Percentiles rank a stretch among this genome's conserved stretches.
Evolutionary conservation across 2,329 filamentous ascomycete genomes (phyloP).

Genomic region (Fusarium albidum): DNA sequence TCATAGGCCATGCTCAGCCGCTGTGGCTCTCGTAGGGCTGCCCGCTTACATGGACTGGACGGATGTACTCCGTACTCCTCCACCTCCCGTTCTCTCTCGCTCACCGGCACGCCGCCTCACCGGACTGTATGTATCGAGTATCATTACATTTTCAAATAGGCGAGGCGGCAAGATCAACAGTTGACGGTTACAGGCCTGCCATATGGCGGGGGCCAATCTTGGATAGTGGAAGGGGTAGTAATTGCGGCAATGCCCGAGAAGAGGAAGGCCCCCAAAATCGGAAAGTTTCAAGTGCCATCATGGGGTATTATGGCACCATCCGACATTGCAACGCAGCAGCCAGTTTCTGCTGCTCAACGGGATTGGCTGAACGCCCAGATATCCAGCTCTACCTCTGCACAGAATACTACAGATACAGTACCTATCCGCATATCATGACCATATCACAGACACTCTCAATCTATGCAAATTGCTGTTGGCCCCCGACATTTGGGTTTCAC

Average conservation of each 20-base stretch:
- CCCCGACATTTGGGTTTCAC: constrained; percentile 7
- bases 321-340: constrained; percentile 3
- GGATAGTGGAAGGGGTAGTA: constrained; percentile 3
- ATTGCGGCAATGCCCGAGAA: neutral
- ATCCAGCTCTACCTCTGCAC: too few relatives aligned
- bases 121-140: neutral
- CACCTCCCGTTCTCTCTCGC: too few relatives aligned
- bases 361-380: too few relatives aligned
- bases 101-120: neutral
- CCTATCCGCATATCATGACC: neutral
- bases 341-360: too few relatives aligned
- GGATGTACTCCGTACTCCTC: neutral
- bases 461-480: constrained; percentile 11
- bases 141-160: constrained; percentile 25
- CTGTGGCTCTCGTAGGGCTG: constrained; percentile 37
- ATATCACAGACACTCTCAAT: constrained; percentile 1
- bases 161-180: constrained; percentile 23
- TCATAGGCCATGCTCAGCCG: constrained; percentile 13
- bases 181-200: constrained; percentile 4
- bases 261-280: constrained; percentile 15
- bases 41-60: constrained; percentile 3
- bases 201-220: constrained; percentile 13
- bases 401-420: too few relatives aligned
- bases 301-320: constrained; percentile 30
- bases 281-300: constrained; percentile 17